Base-by-base conservation (phyloP, 768 basidiomycete species). In the Gloeophyllum trabeum region DNA sequence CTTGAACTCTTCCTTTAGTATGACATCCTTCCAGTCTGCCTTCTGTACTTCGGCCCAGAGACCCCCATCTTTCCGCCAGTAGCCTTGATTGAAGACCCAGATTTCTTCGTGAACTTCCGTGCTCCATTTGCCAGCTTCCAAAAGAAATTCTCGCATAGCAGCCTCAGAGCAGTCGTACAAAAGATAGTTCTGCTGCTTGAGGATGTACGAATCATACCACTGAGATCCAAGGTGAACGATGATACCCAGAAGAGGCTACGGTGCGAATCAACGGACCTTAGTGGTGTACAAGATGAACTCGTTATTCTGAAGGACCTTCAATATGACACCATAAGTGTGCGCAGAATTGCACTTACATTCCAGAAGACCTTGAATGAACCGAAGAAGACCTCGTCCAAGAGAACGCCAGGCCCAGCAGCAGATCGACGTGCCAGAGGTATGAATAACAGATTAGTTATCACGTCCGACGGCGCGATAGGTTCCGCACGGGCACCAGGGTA, bases 21-120 rank as follows among this genome's bases (percentile, higher is more conserved):
- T 67, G 25, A 81, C 58, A 51, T 81, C 86, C 44, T 89, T 84
- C 55, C 86, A 82, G 52, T 92, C 61, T 24, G 61, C 61, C 63
- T 91, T 71, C 54, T 80, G 76, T 16, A 81, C 51, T 45, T 60
- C 61, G 12, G 47, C 37, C 81, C 81, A 89, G 12, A 89, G 69
- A 0, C 50, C 51, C 38, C 64, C 66, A 50, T 75, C 69, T 52
- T 87, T 85, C 16, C 47, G 41, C 88, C 87, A 91, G 24, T 53
- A 71, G 0, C 79, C 76, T 45, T 75, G 69, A 45, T 88, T 75
- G 58, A 75, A 90, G 4, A 90, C 81, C 71, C 82, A 81, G 42
- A 90, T 71, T 48, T 88, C 82, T 3, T 79, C 60, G 41, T 84
- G 79, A 7, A 77, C 58, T 24, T 69, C 64, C 36, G 79, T 58